Evolutionary conservation across 2,329 filamentous ascomycete species (phyloP).

Genomic region (Aspergillus piperis): DNA sequence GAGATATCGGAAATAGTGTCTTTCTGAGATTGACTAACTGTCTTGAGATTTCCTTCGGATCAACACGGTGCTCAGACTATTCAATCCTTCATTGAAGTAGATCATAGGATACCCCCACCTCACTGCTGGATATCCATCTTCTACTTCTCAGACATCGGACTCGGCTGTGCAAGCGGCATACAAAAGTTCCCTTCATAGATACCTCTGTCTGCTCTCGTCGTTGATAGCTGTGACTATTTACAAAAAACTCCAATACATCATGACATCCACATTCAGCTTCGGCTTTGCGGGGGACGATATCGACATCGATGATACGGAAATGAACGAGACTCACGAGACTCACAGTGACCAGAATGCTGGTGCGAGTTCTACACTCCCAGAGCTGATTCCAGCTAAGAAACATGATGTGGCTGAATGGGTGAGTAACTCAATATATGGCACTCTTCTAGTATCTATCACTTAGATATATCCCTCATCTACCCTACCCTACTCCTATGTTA

Average conservation of each 20-base stretch:
- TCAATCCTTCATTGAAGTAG: neutral
- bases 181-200: neutral
- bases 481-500: neutral
- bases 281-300: slow-evolving; percentile 62
- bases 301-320: slow-evolving; percentile 47
- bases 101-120: neutral
- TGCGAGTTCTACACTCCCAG: slow-evolving; percentile 26
- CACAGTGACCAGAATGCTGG: slow-evolving; percentile 12
- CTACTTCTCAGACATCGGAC: neutral
- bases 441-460: neutral
- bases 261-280: slow-evolving; percentile 53
- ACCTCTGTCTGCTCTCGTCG: neutral
- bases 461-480: neutral
- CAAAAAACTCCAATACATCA: neutral
- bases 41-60: no score
- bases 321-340: slow-evolving; percentile 22
- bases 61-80: no score
- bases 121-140: neutral
- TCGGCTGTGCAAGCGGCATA: no score
- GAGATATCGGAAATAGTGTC: neutral
- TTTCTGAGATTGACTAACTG: neutral
- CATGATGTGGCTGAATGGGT: slow-evolving; percentile 53
- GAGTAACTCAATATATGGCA: slow-evolving; percentile 26
- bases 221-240: neutral
- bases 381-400: slow-evolving; percentile 38